Evolutionary conservation across 2,329 filamentous ascomycete genomes (phyloP), one percentile per base, ranked within the genome.

Genomic region (Hawksworthiomyces lignivorus): DNA sequence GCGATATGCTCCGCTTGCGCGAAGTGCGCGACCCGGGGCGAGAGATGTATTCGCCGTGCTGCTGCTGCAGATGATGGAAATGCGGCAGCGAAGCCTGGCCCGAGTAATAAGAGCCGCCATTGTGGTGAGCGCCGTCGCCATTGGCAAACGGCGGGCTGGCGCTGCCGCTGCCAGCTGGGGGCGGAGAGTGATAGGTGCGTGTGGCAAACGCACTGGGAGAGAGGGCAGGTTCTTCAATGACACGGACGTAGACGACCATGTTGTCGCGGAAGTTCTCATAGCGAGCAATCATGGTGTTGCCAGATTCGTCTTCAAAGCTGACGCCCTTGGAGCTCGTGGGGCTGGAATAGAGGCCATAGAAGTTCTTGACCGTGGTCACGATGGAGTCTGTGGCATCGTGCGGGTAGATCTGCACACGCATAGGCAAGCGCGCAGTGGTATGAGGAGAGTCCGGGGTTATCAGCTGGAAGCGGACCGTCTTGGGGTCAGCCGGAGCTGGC

Each of bases 371-470:
- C 2, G 92, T 97, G 12, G 88, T 92, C 50, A 97, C 87, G 66
- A 98, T 98, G 27, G 89, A 96, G 60, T 97, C 90, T 18, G 90
- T 97, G 39, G 87, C 89, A 69, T 98, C 92, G 63, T 97, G 89
- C 35, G 87, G 87, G 57, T 84, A 95, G 53, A 98, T 96, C 57
- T 94, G 85, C 41, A 90, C 84, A 56, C 84, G 74, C 77, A 90
- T 82, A n/a, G 85, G 84, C 52, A 89, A 70, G 57, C 85, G 81
- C 64, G 83, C 84, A 54, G 79, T 77, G 54, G 77, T 78, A 58
- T 82, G 76, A 47, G 79, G 77, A 24, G 76, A 74, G 53, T 84
- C 76, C 41, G 75, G 71, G 54, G 84, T 78, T 52, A 87, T 70
- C 41, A 88, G 73, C 62, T 87, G 81, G 63, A 90, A 89, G 68